Evolutionary conservation across 2,329 filamentous ascomycete genomes (phyloP), one percentile per base, ranked within the genome.

Genomic region (Xylariaceae sp.): DNA sequence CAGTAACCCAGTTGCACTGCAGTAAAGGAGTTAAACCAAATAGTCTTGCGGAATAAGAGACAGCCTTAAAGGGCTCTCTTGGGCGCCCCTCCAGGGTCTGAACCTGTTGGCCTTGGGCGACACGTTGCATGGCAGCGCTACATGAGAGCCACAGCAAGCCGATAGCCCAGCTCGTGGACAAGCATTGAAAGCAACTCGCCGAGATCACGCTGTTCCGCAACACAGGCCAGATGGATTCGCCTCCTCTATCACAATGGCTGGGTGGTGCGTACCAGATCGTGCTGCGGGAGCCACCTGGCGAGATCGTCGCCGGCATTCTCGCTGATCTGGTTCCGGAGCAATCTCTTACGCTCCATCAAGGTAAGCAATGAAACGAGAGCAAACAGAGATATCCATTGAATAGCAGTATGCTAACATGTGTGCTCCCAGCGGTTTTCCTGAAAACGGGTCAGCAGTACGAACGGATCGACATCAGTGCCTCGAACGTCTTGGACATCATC

Each of bases 401-500:
- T 30, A 2, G 11, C 10, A 6, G 45, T 54, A 10, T 4, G 51
- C 55, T 62, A 13, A 60, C 54, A 30, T 15, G 7, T 51, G 55
- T 50, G 30, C 11, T 15, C 4, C 2, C 61, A 70, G 68, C 60
- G 9, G 58, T 61, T 9, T 13, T 64, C 13, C 5, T 64, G 11
- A 53, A 58, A 13, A 68, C 68, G 3, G 58, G 61, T 30, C 60
- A 67, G 48, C 61, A 41, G 48, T 61, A 64, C 44, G 56, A 52
- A n/a, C 64, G 50, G 9, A 41, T 68, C 0, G 55, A 63, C 15
- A 68, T 70, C 55, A 49, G 47, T 39, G 67, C 70, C 13, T 59
- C 51, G 8, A 66, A 70, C 44, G 67, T 72, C 35, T 52, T 59
- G 10, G 70, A 72, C 39, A 71, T 72, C 39, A 61, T 62, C 44